phyloP scores from a whole-genome alignment of 768 basidiomycete species.

The Kwoniella bestiolae region DNA sequence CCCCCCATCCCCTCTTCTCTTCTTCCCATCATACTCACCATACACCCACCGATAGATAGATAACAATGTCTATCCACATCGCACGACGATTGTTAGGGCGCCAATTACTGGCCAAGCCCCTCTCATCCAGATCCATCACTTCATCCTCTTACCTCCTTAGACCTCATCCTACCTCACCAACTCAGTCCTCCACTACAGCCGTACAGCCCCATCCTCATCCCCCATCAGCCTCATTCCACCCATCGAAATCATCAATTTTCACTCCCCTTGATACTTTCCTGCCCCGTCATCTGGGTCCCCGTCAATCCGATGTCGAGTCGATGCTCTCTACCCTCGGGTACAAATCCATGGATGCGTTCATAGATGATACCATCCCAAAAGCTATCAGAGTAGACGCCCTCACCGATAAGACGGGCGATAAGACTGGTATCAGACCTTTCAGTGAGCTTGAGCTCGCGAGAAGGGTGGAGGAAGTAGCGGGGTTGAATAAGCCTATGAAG shows the following conservation, averaged over 20 bases:
- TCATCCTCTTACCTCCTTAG: conserved; percentile 21
- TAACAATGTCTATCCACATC: conserved; percentile 2
- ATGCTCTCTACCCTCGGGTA: conserved; percentile 89
- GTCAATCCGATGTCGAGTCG: conserved; percentile 72
- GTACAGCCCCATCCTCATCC: conserved; percentile 47
- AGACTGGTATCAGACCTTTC: conserved; percentile 68
- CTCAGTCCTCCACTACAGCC: conserved; percentile 48
- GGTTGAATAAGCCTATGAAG: conserved; percentile 77
- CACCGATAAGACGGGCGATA: conserved; percentile 66
- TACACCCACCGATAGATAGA: neutral
- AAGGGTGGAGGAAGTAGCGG: conserved; percentile 76
- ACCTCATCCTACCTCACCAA: conserved; percentile 28
- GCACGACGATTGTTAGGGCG: neutral
- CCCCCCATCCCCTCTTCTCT: neutral
- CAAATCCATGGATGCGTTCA: conserved; percentile 83
- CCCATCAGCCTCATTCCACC: conserved; percentile 40
- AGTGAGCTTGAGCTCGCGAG: conserved; percentile 83
- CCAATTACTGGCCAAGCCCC: conserved; percentile 13
- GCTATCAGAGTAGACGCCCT: conserved; percentile 70
- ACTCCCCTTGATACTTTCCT: conserved; percentile 85
- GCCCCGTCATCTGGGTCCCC: conserved; percentile 90
- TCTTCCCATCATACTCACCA: neutral
- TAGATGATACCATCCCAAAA: conserved; percentile 77
- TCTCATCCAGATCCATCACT: conserved; percentile 21
- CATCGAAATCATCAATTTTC: conserved; percentile 64